Evolutionary conservation across 2,329 filamentous ascomycete species (phyloP).

Genomic region (Tothia fuscella): DNA sequence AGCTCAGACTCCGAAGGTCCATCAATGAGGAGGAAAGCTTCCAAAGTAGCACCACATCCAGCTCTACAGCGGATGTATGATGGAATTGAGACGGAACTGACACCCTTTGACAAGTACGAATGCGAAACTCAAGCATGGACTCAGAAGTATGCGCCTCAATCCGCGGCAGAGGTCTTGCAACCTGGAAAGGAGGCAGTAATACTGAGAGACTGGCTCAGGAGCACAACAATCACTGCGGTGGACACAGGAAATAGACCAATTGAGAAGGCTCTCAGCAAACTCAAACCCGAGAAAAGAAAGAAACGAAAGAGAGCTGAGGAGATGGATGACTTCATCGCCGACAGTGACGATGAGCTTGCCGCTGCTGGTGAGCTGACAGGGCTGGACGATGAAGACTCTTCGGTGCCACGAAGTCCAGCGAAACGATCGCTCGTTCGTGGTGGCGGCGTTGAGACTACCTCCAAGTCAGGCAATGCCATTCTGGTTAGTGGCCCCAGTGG

Average conservation of each 20-base stretch:
- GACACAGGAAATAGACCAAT: slow-evolving; percentile 42
- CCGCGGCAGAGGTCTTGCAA: slow-evolving; percentile 64
- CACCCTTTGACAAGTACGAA: slow-evolving; percentile 66
- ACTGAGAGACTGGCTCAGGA: slow-evolving; percentile 70
- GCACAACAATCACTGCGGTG: slow-evolving; percentile 64
- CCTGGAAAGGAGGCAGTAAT: slow-evolving; percentile 55
- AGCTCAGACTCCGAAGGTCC: not conserved
- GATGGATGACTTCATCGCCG: slow-evolving; percentile 68
- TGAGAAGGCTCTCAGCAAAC: slow-evolving; percentile 14
- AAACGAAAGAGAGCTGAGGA: slow-evolving; percentile 59
- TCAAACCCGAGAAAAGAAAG: slow-evolving; percentile 33
- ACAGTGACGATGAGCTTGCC: slow-evolving; percentile 56
- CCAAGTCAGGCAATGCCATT: slow-evolving; percentile 40
- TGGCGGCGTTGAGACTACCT: slow-evolving; percentile 13
- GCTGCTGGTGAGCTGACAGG: slow-evolving; percentile 54
- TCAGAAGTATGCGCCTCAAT: slow-evolving; percentile 70
- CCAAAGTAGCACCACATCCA: slow-evolving; percentile 42
- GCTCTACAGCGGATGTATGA: slow-evolving; percentile 48
- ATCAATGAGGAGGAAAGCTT: not conserved
- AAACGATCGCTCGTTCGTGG: slow-evolving; percentile 29
- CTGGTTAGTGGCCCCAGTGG: slow-evolving; percentile 81
- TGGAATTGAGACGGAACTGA: slow-evolving; percentile 49
- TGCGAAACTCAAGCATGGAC: slow-evolving; percentile 67
- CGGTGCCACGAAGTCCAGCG: slow-evolving; percentile 15
- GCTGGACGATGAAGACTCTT: slow-evolving; percentile 32